Percentiles rank a stretch among this genome's conserved stretches.
These are phyloP conservation scores for Trametes villosa DNA, from an alignment of 768 basidiomycete species.

Conservation along the genomic window DNA sequence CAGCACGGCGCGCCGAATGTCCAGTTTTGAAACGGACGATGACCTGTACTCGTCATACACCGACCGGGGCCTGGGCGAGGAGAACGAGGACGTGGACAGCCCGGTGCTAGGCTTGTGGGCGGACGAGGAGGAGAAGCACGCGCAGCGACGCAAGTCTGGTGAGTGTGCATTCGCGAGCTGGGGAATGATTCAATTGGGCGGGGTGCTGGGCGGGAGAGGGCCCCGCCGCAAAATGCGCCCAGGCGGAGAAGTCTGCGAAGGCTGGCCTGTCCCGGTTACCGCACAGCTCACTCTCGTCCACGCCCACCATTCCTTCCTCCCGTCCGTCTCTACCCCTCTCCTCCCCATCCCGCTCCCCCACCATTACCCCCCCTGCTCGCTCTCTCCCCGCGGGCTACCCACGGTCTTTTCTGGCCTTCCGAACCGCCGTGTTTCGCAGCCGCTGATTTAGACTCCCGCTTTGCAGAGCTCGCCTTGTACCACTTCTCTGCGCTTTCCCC, in stretches of 20 bases:
- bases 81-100: slow-evolving; percentile 21
- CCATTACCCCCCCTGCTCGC: background rate
- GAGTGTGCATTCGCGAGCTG: too few relatives aligned
- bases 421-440: slow-evolving; percentile 15
- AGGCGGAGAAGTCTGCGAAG: slow-evolving; percentile 1
- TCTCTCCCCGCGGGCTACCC: background rate
- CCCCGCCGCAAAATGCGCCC: slow-evolving; percentile 10
- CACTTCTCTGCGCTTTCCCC: slow-evolving; percentile 38
- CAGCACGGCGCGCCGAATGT: slow-evolving; percentile 16
- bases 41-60: slow-evolving; percentile 20
- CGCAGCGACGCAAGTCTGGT: slow-evolving; percentile 14
- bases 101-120: slow-evolving; percentile 22
- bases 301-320: slow-evolving; percentile 25
- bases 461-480: slow-evolving; percentile 30
- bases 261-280: slow-evolving; percentile 17
- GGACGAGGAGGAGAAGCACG: slow-evolving; percentile 15
- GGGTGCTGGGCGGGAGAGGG: slow-evolving; percentile 1
- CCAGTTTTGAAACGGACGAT: slow-evolving; percentile 16
- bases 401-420: slow-evolving; percentile 25
- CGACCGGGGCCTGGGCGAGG: slow-evolving; percentile 8
- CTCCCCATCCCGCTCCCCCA: slow-evolving; percentile 14
- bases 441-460: slow-evolving; percentile 25
- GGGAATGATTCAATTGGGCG: background rate
- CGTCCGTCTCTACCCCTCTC: slow-evolving; percentile 11
- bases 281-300: background rate